These are phyloP conservation scores for Schizochytrium sp. DNA, from an alignment of 108 stramenopile species.

Conservation along the genomic window DNA sequence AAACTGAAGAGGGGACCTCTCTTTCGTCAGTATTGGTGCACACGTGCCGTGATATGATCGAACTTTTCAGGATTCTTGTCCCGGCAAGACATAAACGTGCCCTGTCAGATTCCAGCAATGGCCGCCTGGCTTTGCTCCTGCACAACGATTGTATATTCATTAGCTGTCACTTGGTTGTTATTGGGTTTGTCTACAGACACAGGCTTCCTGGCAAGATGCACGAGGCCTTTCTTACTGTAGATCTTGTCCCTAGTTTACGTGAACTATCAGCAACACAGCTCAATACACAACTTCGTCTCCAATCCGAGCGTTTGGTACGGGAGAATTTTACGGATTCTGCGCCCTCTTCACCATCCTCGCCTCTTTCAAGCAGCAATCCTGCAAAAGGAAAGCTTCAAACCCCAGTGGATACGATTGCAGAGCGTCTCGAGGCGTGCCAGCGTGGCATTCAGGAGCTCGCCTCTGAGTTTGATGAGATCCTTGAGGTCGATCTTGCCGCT, in stretches of 20 bases:
- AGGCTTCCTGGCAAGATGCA: neutral
- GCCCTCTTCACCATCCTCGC: neutral
- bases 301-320: neutral
- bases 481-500: neutral
- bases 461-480: slow-evolving; percentile 25
- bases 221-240: slow-evolving; percentile 22
- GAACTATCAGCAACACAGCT: slow-evolving; percentile 15
- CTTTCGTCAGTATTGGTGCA: neutral
- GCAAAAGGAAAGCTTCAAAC: too few relatives aligned
- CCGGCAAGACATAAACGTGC: slow-evolving; percentile 8
- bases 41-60: slow-evolving; percentile 15
- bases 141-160: slow-evolving; percentile 45
- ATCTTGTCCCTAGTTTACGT: neutral
- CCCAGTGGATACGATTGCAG: neutral
- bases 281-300: neutral
- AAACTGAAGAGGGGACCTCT: neutral
- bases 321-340: neutral
- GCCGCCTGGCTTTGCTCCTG: neutral
- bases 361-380: too few relatives aligned
- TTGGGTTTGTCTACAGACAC: slow-evolving; percentile 22
- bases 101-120: neutral
- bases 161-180: neutral
- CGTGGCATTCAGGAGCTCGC: neutral
- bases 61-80: slow-evolving; percentile 43
- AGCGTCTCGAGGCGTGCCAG: neutral